Conservation (phyloP, 2,329 filamentous ascomycete genomes). For the Nemania diffusa region DNA sequence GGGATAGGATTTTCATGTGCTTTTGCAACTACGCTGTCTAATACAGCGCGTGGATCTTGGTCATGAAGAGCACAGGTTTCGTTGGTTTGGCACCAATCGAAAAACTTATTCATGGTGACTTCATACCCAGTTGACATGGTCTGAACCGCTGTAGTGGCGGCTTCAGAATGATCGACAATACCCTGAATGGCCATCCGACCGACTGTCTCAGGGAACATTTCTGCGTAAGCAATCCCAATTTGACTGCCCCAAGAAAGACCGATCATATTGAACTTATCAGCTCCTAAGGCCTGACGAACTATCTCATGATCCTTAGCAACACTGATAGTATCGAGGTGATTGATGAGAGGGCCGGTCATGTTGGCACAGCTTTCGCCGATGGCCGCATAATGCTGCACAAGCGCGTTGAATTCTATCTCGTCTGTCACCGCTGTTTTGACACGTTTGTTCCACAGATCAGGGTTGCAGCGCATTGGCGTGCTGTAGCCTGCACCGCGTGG, state of each 20-base stretch:
- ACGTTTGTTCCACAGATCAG: background rate
- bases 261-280: background rate
- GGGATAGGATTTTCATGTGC: background rate
- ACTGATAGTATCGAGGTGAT: background rate
- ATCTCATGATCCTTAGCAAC: background rate
- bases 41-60: background rate
- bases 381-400: background rate
- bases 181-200: background rate
- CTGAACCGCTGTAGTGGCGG: background rate
- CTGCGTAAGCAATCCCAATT: background rate
- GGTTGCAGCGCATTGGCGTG: background rate
- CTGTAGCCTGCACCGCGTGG: background rate
- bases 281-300: background rate
- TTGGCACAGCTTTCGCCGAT: background rate
- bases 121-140: background rate
- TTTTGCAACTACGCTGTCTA: background rate
- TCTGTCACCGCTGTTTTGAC: background rate
- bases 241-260: background rate
- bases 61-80: background rate
- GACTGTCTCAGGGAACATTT: background rate
- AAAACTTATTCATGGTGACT: background rate
- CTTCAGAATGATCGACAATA: background rate
- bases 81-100: background rate
- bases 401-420: background rate
- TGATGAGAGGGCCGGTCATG: background rate